Evolutionary conservation across 441 rosid species (phyloP), one percentile per base, ranked within the genome.

Genomic region (Flueggea neowawraea): DNA sequence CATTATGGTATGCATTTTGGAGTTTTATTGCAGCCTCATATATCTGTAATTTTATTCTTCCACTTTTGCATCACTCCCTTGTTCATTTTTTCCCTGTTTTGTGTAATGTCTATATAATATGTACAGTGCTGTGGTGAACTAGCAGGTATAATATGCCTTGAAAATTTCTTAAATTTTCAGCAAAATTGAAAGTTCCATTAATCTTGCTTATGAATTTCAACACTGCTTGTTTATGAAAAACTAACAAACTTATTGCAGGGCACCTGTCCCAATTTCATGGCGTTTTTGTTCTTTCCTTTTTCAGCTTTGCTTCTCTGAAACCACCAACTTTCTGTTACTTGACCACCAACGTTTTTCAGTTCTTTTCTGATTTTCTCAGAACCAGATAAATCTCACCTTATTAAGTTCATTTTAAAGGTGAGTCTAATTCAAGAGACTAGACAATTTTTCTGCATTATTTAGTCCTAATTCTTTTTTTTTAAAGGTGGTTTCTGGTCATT

Each of bases 1-100:
- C 80, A 94, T 91, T 43, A 91, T 91, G 96, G 97, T 89, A 82
- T 73, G 73, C 45, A 22, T 61, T 71, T 52, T 58, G 10, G 7
- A 44, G 12, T 54, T n/a, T 6, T 36, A 43, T 63, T 52, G 13
- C 13, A 31, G 28, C 16, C 60, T 50, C 14, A 10, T 57, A 43
- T 36, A 14, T 36, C 55, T 4, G 39, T 6, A 33, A 33, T 6
- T 33, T 33, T 33, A n/a, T n/a, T n/a, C n/a, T 33, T 33, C 39
- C 39, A 33, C 39, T 57, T 43, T 15, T 55, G 13, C 56, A 11
- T 4, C 14, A 50, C 7, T 12, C 52, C 50, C 52, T 60, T 62
- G 4, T 13, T 39, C 13, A 15, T 60, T 31, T 57, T 14, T 0
- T 16, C 2, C 47, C 11, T 56, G n/a, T 52, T 47, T 51, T 31